Percentiles rank a stretch among this genome's conserved stretches.
Conservation (phyloP, 768 basidiomycete species). For the Suillus placidus region DNA sequence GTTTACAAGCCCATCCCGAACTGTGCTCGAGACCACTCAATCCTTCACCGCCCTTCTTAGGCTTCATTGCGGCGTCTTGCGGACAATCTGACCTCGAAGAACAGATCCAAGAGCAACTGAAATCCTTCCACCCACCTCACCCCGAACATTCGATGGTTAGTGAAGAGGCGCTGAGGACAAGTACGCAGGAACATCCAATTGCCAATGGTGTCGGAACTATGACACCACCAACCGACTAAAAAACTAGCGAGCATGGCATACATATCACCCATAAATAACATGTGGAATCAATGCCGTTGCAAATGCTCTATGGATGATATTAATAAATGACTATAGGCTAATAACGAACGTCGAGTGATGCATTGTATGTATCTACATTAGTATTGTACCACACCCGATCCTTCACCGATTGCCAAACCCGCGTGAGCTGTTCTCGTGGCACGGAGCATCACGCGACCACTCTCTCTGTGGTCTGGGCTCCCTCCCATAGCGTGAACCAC, state of each 20-base stretch:
- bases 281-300: background rate
- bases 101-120: constrained; percentile 69
- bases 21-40: constrained; percentile 98
- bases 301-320: constrained; percentile 7
- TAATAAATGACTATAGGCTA: background rate
- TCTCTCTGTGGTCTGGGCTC: background rate
- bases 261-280: background rate
- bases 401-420: constrained; percentile 1
- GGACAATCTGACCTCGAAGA: constrained; percentile 59
- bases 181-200: constrained; percentile 34
- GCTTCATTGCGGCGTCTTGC: constrained; percentile 85
- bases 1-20: constrained; percentile 96
- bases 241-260: background rate
- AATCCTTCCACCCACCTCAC: constrained; percentile 71
- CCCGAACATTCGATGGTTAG: constrained; percentile 74
- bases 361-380: constrained; percentile 6
- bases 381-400: background rate
- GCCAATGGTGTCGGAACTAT: constrained; percentile 22
- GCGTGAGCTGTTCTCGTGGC: background rate
- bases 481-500: constrained; percentile 8
- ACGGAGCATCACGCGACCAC: background rate
- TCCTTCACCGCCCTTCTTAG: constrained; percentile 96
- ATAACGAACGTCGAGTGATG: constrained; percentile 7
- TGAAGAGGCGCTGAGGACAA: constrained; percentile 56
- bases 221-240: constrained; percentile 13